Percentiles rank a stretch among this genome's conserved stretches.
phyloP scores from a whole-genome alignment of 148 eudicot species.

The Talinum fruticosum region DNA sequence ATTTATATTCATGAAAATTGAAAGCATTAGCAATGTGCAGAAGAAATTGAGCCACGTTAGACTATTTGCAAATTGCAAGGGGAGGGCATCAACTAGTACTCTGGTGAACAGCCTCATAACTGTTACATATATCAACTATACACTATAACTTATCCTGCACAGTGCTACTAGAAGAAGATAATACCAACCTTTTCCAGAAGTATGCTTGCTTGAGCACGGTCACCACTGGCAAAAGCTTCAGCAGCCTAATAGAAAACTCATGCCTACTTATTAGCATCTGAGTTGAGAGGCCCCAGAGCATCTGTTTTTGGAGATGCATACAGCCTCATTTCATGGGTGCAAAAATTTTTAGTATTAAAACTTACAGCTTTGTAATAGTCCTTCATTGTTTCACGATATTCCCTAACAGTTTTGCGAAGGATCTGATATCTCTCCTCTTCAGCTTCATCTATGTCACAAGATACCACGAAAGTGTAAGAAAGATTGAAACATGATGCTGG shows the following conservation, averaged over 20 bases:
- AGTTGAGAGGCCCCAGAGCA: neutral
- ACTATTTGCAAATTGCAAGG: neutral
- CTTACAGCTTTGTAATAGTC: slow-evolving; percentile 48
- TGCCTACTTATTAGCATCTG: slow-evolving; percentile 9
- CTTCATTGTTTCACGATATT: slow-evolving; percentile 39
- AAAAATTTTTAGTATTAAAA: slow-evolving; percentile 1
- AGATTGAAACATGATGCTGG: neutral
- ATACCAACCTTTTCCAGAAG: slow-evolving; percentile 38
- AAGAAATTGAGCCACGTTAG: neutral
- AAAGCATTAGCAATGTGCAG: neutral
- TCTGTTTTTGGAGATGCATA: neutral
- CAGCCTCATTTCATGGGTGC: slow-evolving; percentile 1
- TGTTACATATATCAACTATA: neutral
- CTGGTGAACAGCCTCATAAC: neutral
- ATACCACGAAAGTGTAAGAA: neutral
- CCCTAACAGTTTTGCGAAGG: slow-evolving; percentile 49
- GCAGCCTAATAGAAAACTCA: slow-evolving; percentile 32
- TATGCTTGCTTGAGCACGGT: slow-evolving; percentile 23
- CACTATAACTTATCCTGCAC: neutral
- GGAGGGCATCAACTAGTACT: neutral
- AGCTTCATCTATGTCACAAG: slow-evolving; percentile 17
- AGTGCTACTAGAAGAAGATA: neutral
- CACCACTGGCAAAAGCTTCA: slow-evolving; percentile 43
- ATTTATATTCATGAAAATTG: no score
- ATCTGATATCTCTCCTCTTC: slow-evolving; percentile 27